Base-by-base conservation (phyloP, 2,329 filamentous ascomycete species). In the Colletotrichum sp. region DNA sequence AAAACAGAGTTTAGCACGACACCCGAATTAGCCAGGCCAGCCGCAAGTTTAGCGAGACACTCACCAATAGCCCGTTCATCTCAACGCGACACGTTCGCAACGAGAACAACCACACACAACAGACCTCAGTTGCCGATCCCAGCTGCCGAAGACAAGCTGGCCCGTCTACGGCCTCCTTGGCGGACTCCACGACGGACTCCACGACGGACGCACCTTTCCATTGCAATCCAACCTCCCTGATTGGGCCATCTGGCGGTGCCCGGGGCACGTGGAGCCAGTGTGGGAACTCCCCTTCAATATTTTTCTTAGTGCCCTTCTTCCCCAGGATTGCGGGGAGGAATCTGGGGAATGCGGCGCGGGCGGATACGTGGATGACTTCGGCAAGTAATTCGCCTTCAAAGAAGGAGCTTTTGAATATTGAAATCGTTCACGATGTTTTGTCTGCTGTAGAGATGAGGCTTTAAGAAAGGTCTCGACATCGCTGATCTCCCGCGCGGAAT, bases 261-360 rank as follows among this genome's bases (percentile, higher is more conserved):
- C 63, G 30, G 69, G 73, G 26, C 69, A 73, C 63, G 73, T 73
- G 73, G 69, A 73, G 73, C 56, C 30, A 16, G 24, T 32, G 30
- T 61, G 58, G 28, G 26, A 28, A 14, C 65, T 16, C 7, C 16
- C 69, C 63, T 63, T 73, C 69, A 62, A 26, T 52, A 10, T 38
- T 56, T 56, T 58, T n/a, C 12, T 30, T 67, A 30, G n/a, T 48
- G 4, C 65, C 43, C 67, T 24, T 48, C 4, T 73, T 64, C 73
- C 73, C 73, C 73, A 48, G 73, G 69, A 73, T 69, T 75, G 73
- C 56, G 73, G 73, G 69, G 72, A 32, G 32, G 58, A 73, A 75
- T 59, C 69, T 52, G 73, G 73, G 73, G 73, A 65, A 73, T n/a
- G 36, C 56, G 55, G 16, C 18, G 5, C 28, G 21, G 43, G 43